phyloP scores from a whole-genome alignment of 129 eudicot genomes.

The Ambrosia trifida region DNA sequence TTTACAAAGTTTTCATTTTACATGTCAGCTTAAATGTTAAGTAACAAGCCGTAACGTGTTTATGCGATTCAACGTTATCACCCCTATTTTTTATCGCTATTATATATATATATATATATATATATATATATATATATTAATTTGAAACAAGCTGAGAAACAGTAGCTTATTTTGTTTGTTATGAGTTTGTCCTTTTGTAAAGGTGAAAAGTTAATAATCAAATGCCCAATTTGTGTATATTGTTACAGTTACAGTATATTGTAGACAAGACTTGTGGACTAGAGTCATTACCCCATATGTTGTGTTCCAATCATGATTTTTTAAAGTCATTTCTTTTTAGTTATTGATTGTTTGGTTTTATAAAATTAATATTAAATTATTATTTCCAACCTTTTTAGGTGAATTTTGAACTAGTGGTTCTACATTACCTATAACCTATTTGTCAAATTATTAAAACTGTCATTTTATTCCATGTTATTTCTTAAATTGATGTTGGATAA shows the following conservation, averaged over 20 bases:
- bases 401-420: background rate
- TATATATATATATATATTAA: no score
- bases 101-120: no score
- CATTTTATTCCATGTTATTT: background rate
- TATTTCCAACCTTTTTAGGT: background rate
- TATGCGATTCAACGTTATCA: no score
- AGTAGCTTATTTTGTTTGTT: no score
- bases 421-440: background rate
- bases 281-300: background rate
- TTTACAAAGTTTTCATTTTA: no score
- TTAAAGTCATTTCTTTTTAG: background rate
- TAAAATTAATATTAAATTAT: background rate
- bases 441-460: background rate
- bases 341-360: background rate
- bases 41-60: no score
- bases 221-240: background rate
- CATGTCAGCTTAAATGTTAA: no score
- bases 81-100: no score
- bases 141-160: no score
- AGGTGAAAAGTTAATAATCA: slow-evolving; percentile 2
- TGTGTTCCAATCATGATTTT: background rate
- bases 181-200: no score
- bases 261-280: background rate
- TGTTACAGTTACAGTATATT: slow-evolving; percentile 4
- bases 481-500: background rate